Base-by-base conservation (phyloP, 1,284 basidiomycete genomes). In the Ganoderma sinense region DNA sequence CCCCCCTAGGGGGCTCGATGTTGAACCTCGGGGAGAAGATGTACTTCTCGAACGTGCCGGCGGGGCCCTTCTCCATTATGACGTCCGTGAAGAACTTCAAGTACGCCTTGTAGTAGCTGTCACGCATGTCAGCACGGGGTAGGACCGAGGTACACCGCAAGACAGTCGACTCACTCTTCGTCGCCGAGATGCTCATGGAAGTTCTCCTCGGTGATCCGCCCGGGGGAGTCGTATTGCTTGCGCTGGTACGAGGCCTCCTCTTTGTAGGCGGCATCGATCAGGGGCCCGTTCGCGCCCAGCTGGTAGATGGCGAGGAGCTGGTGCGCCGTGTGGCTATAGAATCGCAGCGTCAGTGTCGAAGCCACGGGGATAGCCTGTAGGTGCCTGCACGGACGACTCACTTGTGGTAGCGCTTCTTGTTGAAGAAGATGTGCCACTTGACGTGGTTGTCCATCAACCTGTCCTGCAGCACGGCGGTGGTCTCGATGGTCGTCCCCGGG, bases 361-460 rank as follows among this genome's bases (percentile, higher is more conserved):
- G 7, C 26, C 29, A 63, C 14, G 10, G 31, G n/a, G n/a, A n/a
- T n/a, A n/a, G n/a, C n/a, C n/a, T n/a, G n/a, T n/a, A 7, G 11
- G 39, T 20, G 20, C 10, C 7, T 13, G 5, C 6, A 14, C 29
- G 56, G 23, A 23, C 41, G 20, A 72, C 79, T 45, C 61, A 84
- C 82, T 91, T 91, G 80, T 91, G 89, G 74, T 87, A 91, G 0
- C 83, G 80, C 67, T 78, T 80, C 39, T 87, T 83, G 70, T 90
- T 90, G 80, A 90, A 89, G 76, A 89, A 91, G n/a, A 86, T 82
- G 74, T 91, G 89, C 83, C 86, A 86, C 31, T 83, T 83, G 56
- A 84, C 80, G 69, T 89, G 86, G 72, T 92, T 89, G 62, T 89
- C 84, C 58, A 84, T 84, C 64, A 92, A 80, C 0, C 84, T 80